Conservation (phyloP, 2,329 filamentous ascomycete species). For the Fusarium protoensiforme region DNA sequence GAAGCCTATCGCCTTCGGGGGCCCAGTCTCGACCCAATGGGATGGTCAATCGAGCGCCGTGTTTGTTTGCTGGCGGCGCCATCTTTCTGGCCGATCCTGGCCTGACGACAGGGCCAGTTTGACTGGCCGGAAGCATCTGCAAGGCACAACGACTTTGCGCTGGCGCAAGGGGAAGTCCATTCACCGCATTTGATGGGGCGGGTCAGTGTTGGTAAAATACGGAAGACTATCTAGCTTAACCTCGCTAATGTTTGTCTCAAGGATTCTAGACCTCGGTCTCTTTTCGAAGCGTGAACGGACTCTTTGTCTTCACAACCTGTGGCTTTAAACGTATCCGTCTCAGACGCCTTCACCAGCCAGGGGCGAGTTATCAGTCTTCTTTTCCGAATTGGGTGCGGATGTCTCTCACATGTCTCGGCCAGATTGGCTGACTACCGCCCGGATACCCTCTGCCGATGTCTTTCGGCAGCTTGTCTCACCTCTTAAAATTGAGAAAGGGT, state of each 20-base stretch:
- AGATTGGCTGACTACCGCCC: neutral
- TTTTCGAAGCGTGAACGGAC: neutral
- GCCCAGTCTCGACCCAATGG: neutral
- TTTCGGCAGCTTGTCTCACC: neutral
- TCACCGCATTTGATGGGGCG: neutral
- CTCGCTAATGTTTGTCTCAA: neutral
- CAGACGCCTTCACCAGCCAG: neutral
- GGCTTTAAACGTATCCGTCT: neutral
- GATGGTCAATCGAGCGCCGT: neutral
- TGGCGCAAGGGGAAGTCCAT: neutral
- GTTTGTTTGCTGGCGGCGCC: neutral
- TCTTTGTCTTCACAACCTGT: neutral
- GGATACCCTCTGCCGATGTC: neutral
- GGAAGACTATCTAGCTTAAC: neutral
- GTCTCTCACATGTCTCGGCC: conserved; percentile 1
- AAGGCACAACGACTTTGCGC: neutral
- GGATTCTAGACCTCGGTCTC: neutral
- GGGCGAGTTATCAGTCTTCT: neutral
- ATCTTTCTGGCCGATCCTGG: neutral
- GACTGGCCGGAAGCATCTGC: neutral
- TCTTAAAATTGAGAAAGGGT: neutral
- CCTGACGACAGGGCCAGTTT: neutral
- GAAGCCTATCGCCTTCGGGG: conserved; percentile 3
- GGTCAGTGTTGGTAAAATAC: neutral
- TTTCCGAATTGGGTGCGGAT: conserved; percentile 8